Conservation (phyloP, 2,329 filamentous ascomycete genomes). For the Alternaria atra region DNA sequence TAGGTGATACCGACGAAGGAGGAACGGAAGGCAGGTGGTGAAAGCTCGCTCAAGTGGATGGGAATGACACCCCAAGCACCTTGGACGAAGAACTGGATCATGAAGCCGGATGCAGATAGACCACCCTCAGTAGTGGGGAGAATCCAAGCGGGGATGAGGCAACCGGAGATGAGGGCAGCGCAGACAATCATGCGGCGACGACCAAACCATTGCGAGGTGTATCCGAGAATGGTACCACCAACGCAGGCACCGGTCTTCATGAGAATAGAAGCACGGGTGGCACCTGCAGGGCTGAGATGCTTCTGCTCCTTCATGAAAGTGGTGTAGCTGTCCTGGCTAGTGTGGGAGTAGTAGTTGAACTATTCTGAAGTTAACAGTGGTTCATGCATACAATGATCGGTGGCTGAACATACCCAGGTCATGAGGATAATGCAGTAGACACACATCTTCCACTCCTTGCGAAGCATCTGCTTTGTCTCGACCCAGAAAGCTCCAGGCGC, state of each 20-base stretch:
- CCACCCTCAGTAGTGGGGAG: conserved; percentile 67
- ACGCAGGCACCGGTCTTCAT: conserved; percentile 83
- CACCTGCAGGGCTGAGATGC: conserved; percentile 68
- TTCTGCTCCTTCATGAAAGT: conserved; percentile 81
- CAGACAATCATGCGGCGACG: conserved; percentile 73
- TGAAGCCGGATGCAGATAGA: conserved; percentile 72
- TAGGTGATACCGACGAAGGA: conserved; percentile 76
- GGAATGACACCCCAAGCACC: conserved; percentile 58
- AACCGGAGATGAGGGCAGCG: conserved; percentile 67
- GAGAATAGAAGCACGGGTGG: conserved; percentile 78
- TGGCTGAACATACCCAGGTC: conserved; percentile 64
- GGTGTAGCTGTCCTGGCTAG: conserved; percentile 81
- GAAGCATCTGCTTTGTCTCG: conserved; percentile 74
- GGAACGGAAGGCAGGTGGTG: conserved; percentile 74
- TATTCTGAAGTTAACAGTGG: conserved; percentile 51
- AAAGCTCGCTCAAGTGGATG: conserved; percentile 78
- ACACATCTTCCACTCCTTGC: conserved; percentile 77
- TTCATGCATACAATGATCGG: neutral
- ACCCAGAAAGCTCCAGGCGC: conserved; percentile 67
- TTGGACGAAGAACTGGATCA: conserved; percentile 67
- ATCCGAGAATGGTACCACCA: conserved; percentile 77
- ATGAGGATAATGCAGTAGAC: conserved; percentile 81
- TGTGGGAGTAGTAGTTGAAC: conserved; percentile 72
- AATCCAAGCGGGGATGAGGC: conserved; percentile 75
- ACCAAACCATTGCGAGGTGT: conserved; percentile 77